A percentile compares a stretch with the other conserved stretches of the same genome.
These are phyloP conservation scores for thale cress (Arabidopsis thaliana) DNA, from an alignment of 345 rosid species.

Conservation along the genomic window TAIR10.1 NC_003071.7:14055001-14055500, in stretches of 20 bases:
- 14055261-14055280: background rate
- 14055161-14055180: conserved; percentile 4
- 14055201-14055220: background rate
- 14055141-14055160: background rate
- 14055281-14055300: too few species aligned
- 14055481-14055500: too few species aligned
- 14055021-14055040: conserved; percentile 1
- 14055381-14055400: too few species aligned
- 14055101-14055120: conserved; percentile 32
- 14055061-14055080: background rate
- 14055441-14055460: background rate
- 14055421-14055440: conserved; percentile 19
- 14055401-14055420: too few species aligned
- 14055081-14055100: conserved; percentile 21
- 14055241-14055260: background rate
- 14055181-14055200: background rate
- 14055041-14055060: background rate
- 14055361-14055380: too few species aligned
- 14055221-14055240: background rate
- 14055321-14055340: too few species aligned
- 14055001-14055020: background rate
- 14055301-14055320: too few species aligned
- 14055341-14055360: too few species aligned
- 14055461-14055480: background rate
- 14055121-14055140: background rate